phyloP scores from a whole-genome alignment of 2,329 filamentous ascomycete genomes.

The Ophiostoma perfectum region DNA sequence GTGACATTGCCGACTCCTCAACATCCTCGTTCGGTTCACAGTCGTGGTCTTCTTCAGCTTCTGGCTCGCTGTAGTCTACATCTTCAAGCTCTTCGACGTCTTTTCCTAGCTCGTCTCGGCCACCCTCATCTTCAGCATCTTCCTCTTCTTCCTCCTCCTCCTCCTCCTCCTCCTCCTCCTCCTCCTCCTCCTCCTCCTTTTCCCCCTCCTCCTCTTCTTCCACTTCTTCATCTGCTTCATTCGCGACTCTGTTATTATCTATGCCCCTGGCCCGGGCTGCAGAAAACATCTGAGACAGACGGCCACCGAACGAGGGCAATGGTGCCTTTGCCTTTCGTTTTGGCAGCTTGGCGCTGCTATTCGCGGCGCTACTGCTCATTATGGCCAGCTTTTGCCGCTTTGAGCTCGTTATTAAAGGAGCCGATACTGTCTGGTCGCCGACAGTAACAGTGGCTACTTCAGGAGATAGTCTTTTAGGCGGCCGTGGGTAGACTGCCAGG shows the following conservation, averaged over 20 bases:
- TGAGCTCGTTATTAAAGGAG: neutral
- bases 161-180: slow-evolving; percentile 5
- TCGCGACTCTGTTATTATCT: neutral
- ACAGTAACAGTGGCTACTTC: neutral
- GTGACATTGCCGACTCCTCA: neutral
- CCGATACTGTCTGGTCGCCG: neutral
- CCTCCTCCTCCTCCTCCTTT: slow-evolving; percentile 10
- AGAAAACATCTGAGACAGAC: slow-evolving; percentile 29
- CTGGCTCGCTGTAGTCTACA: slow-evolving; percentile 12
- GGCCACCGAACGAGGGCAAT: slow-evolving; percentile 27
- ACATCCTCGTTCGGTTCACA: neutral
- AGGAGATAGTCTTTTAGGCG: neutral
- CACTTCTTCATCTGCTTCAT: neutral
- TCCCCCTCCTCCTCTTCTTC: slow-evolving; percentile 5
- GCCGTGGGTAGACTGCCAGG: neutral
- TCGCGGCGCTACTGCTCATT: slow-evolving; percentile 13
- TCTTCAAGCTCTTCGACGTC: neutral
- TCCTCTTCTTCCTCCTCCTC: slow-evolving; percentile 26
- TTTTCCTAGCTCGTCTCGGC: slow-evolving; percentile 12
- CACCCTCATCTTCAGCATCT: neutral
- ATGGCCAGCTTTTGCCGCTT: slow-evolving; percentile 8
- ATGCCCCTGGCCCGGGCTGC: slow-evolving; percentile 14
- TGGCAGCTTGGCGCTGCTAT: slow-evolving; percentile 11
- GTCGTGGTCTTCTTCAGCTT: slow-evolving; percentile 20
- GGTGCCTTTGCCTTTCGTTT: slow-evolving; percentile 17